phyloP scores from a whole-genome alignment of 306 rosid species.

The Herpetospermum pedunculosum region DNA sequence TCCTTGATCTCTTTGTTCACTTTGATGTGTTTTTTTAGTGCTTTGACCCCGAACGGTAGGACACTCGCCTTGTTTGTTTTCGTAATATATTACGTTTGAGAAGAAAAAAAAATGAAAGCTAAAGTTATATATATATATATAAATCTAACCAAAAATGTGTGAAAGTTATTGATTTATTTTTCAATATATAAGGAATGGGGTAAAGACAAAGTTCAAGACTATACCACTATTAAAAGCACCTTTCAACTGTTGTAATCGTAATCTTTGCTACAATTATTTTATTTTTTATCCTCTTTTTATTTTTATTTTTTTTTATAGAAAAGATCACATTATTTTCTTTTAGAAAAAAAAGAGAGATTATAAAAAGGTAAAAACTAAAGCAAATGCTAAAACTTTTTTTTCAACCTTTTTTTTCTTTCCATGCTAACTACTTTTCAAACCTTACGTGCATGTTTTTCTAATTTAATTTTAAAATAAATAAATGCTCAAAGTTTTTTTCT shows the following conservation, averaged over 20 bases:
- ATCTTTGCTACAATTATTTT: background rate
- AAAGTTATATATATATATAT: no score
- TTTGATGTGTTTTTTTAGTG: no score
- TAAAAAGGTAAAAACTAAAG: conserved; percentile 5
- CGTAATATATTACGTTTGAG: no score
- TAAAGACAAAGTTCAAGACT: background rate
- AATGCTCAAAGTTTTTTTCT: background rate
- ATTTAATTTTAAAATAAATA: background rate
- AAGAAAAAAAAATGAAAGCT: no score
- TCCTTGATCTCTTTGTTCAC: no score
- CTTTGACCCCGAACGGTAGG: no score
- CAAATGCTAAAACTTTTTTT: background rate
- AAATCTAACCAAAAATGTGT: background rate
- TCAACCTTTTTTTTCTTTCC: background rate
- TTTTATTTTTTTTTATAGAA: background rate
- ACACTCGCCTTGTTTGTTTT: no score
- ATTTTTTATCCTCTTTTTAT: no score
- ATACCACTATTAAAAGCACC: background rate
- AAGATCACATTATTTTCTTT: background rate
- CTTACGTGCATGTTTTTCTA: background rate
- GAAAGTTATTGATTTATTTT: background rate
- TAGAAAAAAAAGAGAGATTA: background rate
- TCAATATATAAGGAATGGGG: background rate
- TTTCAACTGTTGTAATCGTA: background rate
- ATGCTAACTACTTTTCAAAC: conserved; percentile 1